phyloP scores from a whole-genome alignment of 192 early-diverging fungal genomes.

The Chytriomyces hyalinus region DNA sequence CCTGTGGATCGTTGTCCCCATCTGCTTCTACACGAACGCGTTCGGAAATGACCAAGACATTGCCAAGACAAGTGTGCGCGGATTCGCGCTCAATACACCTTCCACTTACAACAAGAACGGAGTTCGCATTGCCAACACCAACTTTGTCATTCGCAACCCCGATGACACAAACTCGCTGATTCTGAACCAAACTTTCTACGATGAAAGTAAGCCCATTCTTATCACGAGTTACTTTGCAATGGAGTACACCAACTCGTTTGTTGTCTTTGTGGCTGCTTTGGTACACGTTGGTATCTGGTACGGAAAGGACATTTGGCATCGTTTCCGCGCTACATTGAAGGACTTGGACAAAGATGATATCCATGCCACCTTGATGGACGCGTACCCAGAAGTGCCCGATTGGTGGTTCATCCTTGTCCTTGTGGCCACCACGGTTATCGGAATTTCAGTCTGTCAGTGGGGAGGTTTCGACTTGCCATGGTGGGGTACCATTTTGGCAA shows the following conservation, averaged over 20 bases:
- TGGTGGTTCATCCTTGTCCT: conserved; percentile 64
- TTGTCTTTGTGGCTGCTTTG: not conserved
- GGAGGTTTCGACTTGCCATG: conserved; percentile 70
- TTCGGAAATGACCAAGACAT: conserved; percentile 9
- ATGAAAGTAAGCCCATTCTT: not conserved
- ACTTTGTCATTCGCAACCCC: not conserved
- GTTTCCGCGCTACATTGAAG: not conserved
- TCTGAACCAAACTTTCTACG: conserved; percentile 17
- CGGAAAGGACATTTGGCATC: conserved; percentile 7
- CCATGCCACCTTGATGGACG: conserved; percentile 70
- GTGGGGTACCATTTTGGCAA: conserved; percentile 63
- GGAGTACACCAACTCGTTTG: not conserved
- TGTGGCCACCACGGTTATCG: conserved; percentile 14
- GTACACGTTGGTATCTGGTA: conserved; percentile 20
- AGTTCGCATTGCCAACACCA: not conserved
- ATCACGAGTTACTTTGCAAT: conserved; percentile 3
- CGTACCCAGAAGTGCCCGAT: conserved; percentile 71
- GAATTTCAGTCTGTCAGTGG: not conserved
- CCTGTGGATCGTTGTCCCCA: conserved; percentile 13
- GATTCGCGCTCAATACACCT: conserved; percentile 9
- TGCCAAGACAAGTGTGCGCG: not conserved
- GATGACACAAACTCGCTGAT: not conserved
- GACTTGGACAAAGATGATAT: conserved; percentile 51
- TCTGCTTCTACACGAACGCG: conserved; percentile 1
- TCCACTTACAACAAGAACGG: conserved; percentile 5